Base-by-base conservation (phyloP, 2,329 filamentous ascomycete genomes). In the Tolypocladium guangdongense region DNA sequence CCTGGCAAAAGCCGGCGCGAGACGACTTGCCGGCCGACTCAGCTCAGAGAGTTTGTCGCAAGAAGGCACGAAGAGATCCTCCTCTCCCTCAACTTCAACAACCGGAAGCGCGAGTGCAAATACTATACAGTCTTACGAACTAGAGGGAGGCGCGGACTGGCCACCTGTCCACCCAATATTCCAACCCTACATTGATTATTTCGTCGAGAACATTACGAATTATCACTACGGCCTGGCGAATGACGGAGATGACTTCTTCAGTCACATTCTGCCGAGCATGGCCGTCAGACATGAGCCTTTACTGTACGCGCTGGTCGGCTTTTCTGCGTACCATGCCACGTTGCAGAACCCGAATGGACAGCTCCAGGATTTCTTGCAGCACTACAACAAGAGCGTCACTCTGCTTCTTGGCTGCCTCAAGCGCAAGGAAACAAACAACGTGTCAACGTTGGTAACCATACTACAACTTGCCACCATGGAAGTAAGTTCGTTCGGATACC, bases 391-490 rank as follows among this genome's bases (percentile, higher is more conserved):
- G 64, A 91, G 92, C 11, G 86, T 99, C 32, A 86, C 81, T 1
- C 72, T 90, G 30, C 77, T 99, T 20, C 77, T 95, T 10, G 77
- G 78, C 36, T 86, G 83, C 5, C 72, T 97, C 20, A 82, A 83
- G 57, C 83, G 79, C 52, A 84, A 83, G 54, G 84, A 90, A 58
- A 82, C 81, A 56, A 84, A 88, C 58, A 86, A 74, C 36, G 76
- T 90, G 50, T 81, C 85, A 7, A 96, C 86, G 0, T 74, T 97
- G 35, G 68, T 96, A 55, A 95, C 92, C 0, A 91, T 97, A 22
- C 73, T 99, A 43, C 91, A 97, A 63, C 79, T 97, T 50, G 90
- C 91, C 53, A 95, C 89, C 3, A 93, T 96, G 53, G 93, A 99
- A 81, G 90, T 95, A 76, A 64, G 74, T 58, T 35, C 37, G 37